These are phyloP conservation scores for Fusarium chaquense DNA, from an alignment of 2,329 filamentous ascomycete species.

Conservation along the genomic window DNA sequence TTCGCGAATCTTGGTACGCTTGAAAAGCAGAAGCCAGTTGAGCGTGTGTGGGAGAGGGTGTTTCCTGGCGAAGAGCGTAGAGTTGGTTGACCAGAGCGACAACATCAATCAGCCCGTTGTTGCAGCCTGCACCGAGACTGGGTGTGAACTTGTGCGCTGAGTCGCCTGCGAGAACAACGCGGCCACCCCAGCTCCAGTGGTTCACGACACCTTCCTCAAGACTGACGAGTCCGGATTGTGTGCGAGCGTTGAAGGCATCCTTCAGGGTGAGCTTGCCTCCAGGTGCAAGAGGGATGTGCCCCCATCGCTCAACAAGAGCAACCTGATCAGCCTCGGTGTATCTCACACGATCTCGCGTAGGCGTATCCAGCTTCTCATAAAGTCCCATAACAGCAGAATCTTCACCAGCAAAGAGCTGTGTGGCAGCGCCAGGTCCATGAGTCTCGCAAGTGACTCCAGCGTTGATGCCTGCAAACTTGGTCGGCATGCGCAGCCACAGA, in stretches of 20 bases:
- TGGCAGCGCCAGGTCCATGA: conserved; percentile 38
- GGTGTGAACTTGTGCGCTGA: conserved; percentile 55
- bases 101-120: conserved; percentile 53
- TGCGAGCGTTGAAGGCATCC: conserved; percentile 47
- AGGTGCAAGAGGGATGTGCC: conserved; percentile 30
- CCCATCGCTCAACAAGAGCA: conserved; percentile 35
- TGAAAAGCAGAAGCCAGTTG: conserved; percentile 26
- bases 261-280: conserved; percentile 45
- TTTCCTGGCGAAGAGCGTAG: conserved; percentile 9
- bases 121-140: conserved; percentile 52
- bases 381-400: conserved; percentile 31
- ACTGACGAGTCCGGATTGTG: conserved; percentile 48
- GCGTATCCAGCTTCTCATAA: conserved; percentile 36
- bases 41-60: rapidly evolving
- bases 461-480: conserved; percentile 3
- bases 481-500: conserved; percentile 53
- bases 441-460: conserved; percentile 50
- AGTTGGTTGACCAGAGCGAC: conserved; percentile 49
- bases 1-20: conserved; percentile 26
- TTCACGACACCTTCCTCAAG: conserved; percentile 54
- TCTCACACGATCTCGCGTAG: conserved; percentile 30
- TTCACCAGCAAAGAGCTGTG: conserved; percentile 38
- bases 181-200: conserved; percentile 53
- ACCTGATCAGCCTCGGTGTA: conserved; percentile 34
- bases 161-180: conserved; percentile 54